Conservation (phyloP, 2,329 filamentous ascomycete genomes). For the Fusarium poae region DNA sequence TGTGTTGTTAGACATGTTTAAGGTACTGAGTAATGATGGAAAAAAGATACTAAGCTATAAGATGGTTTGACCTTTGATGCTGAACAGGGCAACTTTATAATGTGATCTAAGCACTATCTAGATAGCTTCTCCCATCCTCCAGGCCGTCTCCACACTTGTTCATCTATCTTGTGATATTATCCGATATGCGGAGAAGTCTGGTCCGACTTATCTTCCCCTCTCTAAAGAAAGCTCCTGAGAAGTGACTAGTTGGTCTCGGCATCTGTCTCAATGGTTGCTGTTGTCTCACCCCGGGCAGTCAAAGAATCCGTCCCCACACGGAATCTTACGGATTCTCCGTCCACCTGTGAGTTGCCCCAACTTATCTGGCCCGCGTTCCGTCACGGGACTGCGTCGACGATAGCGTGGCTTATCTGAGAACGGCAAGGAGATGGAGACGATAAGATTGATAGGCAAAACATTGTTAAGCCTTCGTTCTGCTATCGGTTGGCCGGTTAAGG, state of each 20-base stretch:
- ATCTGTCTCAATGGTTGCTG: not conserved
- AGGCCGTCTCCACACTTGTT: not conserved
- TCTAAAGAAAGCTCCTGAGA: not conserved
- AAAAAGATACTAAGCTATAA: too few species aligned
- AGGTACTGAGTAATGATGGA: too few species aligned
- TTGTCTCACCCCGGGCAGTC: not conserved
- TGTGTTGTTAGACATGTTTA: not conserved
- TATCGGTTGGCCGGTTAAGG: not conserved
- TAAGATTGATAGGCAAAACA: not conserved
- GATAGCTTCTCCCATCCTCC: not conserved
- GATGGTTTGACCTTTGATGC: not conserved
- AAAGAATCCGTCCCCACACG: constrained; percentile 12
- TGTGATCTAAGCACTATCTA: not conserved
- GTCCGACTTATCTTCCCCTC: not conserved
- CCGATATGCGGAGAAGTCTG: not conserved
- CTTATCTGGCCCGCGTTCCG: not conserved
- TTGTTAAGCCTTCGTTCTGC: not conserved
- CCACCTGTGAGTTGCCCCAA: not conserved
- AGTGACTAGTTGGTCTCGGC: not conserved
- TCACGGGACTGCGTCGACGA: too few species aligned
- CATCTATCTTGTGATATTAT: not conserved
- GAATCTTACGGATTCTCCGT: constrained; percentile 14
- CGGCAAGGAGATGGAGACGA: not conserved
- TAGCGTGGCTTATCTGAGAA: not conserved
- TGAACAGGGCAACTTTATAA: not conserved